These are phyloP conservation scores for Boletus rufocinnamomeus DNA, from an alignment of 768 basidiomycete species.

Conservation along the genomic window DNA sequence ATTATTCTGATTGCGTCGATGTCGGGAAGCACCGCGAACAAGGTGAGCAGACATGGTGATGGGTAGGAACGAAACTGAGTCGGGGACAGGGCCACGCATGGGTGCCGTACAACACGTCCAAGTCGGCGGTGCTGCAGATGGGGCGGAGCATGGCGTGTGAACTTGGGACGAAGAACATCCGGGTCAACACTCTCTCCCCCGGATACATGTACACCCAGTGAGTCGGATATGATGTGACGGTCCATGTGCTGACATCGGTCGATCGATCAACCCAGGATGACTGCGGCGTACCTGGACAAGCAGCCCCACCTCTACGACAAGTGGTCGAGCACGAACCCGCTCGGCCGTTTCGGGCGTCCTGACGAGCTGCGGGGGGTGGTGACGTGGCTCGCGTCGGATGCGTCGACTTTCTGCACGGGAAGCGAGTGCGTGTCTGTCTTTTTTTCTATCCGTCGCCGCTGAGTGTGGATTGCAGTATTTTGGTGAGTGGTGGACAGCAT, in stretches of 20 bases:
- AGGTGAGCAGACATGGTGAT: conserved; percentile 40
- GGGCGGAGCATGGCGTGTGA: conserved; percentile 82
- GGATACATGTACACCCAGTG: conserved; percentile 75
- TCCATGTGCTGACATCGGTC: neutral
- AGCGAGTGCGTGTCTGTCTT: conserved; percentile 62
- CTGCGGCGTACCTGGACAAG: conserved; percentile 66
- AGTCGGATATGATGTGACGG: conserved; percentile 30
- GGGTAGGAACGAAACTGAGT: neutral
- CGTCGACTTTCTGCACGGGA: conserved; percentile 76
- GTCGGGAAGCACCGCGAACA: conserved; percentile 70
- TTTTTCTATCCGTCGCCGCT: neutral
- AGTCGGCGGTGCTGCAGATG: conserved; percentile 80
- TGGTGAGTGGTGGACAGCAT: conserved; percentile 36
- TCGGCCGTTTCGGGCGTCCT: conserved; percentile 68
- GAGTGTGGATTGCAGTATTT: conserved; percentile 19
- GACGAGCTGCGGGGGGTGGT: conserved; percentile 75
- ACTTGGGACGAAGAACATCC: conserved; percentile 62
- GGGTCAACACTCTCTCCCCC: conserved; percentile 76
- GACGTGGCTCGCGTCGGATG: conserved; percentile 73
- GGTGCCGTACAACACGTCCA: conserved; percentile 77
- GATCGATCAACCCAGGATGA: conserved; percentile 65
- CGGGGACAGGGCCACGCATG: conserved; percentile 63
- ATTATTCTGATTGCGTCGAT: conserved; percentile 64
- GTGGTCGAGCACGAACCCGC: conserved; percentile 70
- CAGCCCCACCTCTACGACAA: conserved; percentile 63